These are phyloP conservation scores for Elaeis guineensis DNA, from an alignment of 176 grass and related monocot species.

Conservation along the genomic window DNA sequence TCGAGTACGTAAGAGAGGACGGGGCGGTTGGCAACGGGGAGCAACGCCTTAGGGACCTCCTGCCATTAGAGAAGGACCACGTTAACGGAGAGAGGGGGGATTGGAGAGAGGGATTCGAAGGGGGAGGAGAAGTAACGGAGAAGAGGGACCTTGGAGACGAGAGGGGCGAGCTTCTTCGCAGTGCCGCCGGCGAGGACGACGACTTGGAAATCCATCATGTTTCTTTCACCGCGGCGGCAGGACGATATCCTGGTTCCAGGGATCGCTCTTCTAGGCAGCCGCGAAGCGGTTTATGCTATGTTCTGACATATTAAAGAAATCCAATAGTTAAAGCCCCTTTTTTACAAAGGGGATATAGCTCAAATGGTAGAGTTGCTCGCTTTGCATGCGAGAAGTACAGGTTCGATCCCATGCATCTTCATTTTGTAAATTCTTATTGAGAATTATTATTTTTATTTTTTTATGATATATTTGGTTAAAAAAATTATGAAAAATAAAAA, in stretches of 20 bases:
- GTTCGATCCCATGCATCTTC: slow-evolving; percentile 23
- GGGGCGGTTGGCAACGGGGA: slow-evolving; percentile 87
- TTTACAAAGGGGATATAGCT: neutral
- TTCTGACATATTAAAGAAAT: too few relatives aligned
- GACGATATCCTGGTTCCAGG: too few relatives aligned
- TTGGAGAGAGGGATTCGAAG: slow-evolving; percentile 1
- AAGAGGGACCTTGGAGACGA: slow-evolving; percentile 56
- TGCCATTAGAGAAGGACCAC: slow-evolving; percentile 25
- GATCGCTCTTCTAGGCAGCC: too few relatives aligned
- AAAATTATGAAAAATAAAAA: too few relatives aligned
- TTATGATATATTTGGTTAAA: too few relatives aligned
- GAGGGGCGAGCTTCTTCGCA: slow-evolving; percentile 70
- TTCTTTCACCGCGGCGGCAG: too few relatives aligned
- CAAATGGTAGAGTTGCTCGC: slow-evolving; percentile 19
- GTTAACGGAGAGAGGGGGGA: neutral
- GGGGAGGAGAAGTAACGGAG: neutral
- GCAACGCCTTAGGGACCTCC: slow-evolving; percentile 85
- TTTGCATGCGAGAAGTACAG: slow-evolving; percentile 22
- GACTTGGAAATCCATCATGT: slow-evolving; percentile 83
- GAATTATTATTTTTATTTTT: too few relatives aligned
- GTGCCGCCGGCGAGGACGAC: slow-evolving; percentile 89
- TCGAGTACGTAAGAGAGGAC: slow-evolving; percentile 82
- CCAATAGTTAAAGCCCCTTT: too few relatives aligned
- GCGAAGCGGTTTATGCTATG: too few relatives aligned
- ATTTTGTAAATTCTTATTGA: too few relatives aligned